Evolutionary conservation across 106 monocot genomes (phyloP).

Genomic region (Dendrobium nobile): DNA sequence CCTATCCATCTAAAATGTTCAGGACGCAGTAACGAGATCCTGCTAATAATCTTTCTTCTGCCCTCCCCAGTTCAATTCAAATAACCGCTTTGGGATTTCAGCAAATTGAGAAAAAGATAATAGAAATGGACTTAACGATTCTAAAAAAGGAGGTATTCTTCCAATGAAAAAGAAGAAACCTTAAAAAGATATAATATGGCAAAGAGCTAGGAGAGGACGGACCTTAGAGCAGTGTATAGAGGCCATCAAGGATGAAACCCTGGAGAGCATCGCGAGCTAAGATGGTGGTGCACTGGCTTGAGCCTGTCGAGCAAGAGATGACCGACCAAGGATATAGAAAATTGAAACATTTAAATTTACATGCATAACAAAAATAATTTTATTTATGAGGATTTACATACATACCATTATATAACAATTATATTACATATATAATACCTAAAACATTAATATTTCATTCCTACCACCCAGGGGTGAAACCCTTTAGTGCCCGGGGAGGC

Average conservation of each 20-base stretch:
- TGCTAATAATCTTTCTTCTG: neutral
- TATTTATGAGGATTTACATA: no score
- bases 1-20: neutral
- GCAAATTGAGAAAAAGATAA: neutral
- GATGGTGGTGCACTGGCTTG: neutral
- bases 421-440: no score
- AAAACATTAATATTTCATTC: no score
- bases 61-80: neutral
- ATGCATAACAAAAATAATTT: no score
- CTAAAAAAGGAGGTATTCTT: neutral
- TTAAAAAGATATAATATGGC: neutral
- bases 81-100: neutral
- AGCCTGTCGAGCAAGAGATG: no score
- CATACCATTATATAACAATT: no score
- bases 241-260: conserved; percentile 12
- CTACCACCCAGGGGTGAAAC: no score
- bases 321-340: no score
- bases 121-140: neutral
- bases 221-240: conserved; percentile 37
- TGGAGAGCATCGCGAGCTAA: conserved; percentile 11
- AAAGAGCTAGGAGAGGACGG: conserved; percentile 3
- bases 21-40: neutral
- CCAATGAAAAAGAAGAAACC: neutral
- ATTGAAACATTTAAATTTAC: no score
- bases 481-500: no score